A percentile compares a stretch with the other conserved stretches of the same genome.
Evolutionary conservation across 352 stramenopile genomes (phyloP).

Genomic region (Globisporangium nunn): DNA sequence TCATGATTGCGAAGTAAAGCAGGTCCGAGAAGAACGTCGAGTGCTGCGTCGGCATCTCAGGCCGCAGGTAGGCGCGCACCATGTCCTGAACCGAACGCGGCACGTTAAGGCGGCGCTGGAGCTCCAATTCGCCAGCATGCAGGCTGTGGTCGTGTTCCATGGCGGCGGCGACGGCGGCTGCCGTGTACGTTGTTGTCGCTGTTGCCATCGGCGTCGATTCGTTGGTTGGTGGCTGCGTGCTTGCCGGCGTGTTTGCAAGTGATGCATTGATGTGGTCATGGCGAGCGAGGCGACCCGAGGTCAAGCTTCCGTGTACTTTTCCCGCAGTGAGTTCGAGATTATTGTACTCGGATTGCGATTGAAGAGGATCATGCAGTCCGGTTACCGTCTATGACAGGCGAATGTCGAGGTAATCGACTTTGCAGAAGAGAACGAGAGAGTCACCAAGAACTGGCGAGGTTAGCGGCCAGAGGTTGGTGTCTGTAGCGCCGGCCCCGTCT

Average conservation of each 20-base stretch:
- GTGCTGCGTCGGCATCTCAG: background rate
- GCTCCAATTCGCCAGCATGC: background rate
- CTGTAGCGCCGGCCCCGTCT: too few relatives aligned
- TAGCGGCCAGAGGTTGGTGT: too few relatives aligned
- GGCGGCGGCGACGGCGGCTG: too few relatives aligned
- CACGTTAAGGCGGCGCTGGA: background rate
- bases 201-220: background rate
- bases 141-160: background rate
- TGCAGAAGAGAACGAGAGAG: too few relatives aligned
- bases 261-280: background rate
- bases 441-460: too few relatives aligned
- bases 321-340: background rate
- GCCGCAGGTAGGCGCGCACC: background rate
- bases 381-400: too few relatives aligned
- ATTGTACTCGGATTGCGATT: too few relatives aligned
- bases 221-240: too few relatives aligned
- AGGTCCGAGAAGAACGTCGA: background rate
- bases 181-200: background rate
- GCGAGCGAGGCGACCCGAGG: too few relatives aligned
- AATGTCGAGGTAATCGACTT: too few relatives aligned
- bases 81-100: background rate
- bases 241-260: background rate
- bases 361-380: too few relatives aligned
- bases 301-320: too few relatives aligned
- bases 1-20: background rate